Evolutionary conservation across 108 stramenopile genomes (phyloP).

Genomic region (Nitzschia sp.): DNA sequence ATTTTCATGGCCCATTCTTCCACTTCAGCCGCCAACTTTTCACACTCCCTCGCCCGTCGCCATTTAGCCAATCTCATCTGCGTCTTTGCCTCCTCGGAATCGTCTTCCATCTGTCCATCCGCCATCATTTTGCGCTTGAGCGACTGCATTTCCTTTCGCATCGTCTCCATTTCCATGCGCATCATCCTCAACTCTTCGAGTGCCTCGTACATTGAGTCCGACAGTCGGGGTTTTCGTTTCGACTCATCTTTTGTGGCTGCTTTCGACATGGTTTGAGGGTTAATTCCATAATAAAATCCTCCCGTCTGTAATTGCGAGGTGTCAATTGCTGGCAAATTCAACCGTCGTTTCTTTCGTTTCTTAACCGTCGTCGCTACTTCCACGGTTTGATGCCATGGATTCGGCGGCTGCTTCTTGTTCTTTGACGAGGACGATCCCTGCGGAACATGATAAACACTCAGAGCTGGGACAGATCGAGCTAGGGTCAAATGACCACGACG

Average conservation of each 20-base stretch:
- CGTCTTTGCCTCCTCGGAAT: conserved; percentile 17
- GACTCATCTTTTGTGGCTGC: not conserved
- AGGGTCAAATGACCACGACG: conserved; percentile 12
- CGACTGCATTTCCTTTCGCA: conserved; percentile 65
- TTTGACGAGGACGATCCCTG: not conserved
- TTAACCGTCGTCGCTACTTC: conserved; percentile 1
- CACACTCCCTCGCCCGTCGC: conserved; percentile 28
- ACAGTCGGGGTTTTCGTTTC: conserved; percentile 21
- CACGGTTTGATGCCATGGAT: not conserved
- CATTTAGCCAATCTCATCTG: conserved; percentile 34
- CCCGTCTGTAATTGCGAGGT: not conserved
- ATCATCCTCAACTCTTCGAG: conserved; percentile 66
- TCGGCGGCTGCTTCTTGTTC: too few species aligned
- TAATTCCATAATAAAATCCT: conserved; percentile 43
- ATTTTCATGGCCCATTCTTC: conserved; percentile 70
- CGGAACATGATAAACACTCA: not conserved
- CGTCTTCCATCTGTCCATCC: conserved; percentile 26
- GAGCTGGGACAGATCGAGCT: conserved; percentile 12
- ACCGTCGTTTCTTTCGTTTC: not conserved
- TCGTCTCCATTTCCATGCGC: conserved; percentile 72
- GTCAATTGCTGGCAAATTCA: not conserved
- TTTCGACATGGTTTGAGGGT: conserved; percentile 17
- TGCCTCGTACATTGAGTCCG: conserved; percentile 57
- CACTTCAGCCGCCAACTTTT: conserved; percentile 60
- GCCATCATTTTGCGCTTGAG: conserved; percentile 44